Evolutionary conservation across 495 filamentous ascomycete species (phyloP), one percentile per base, ranked within the genome.

Genomic region (Astrocystis sublimbata): DNA sequence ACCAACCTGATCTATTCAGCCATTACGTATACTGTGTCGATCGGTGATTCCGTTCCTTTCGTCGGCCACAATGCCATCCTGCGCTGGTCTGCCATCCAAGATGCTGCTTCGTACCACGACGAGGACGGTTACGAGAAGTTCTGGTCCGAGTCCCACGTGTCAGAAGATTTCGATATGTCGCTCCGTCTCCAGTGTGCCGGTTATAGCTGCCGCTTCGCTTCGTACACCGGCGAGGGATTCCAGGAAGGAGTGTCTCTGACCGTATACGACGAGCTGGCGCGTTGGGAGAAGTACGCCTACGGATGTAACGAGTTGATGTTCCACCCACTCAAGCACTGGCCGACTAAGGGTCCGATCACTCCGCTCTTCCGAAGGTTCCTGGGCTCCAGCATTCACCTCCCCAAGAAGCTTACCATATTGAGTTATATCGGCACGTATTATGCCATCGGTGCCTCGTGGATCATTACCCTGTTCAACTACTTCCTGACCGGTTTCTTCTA

Each of bases 241-340:
- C 88, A 90, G 62, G 88, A 91, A 70, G 88, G 88, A 53, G 88
- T 91, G 47, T 89, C 87, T 19, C 76, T 91, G 23, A 91, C 88
- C 10, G 87, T 91, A 15, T 91, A 90, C 72, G 88, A 91, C 70
- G 88, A 91, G 72, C 74, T 91, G 8, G 81, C 85, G 1, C 85
- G 88, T 38, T 91, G 88, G 88, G 88, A 91, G 68, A 91, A 91
- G 67, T 91, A 91, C 70, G 88, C 88, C 1, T 91, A 88, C 62
- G 88, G 88, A 1, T 90, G 88, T 69, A 89, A 85, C 71, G 88
- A 91, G 71, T 71, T 89, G 50, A 67, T 89, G 60, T 79, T 79
- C 53, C 76, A 83, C 67, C 81, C 81, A 1, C 43, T 84, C 15
- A 68, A 67, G 19, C 76, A 79, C 64, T 89, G 86, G 86, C 53